Conservation (phyloP, 129 eudicot species). For the Silybum marianum region DNA sequence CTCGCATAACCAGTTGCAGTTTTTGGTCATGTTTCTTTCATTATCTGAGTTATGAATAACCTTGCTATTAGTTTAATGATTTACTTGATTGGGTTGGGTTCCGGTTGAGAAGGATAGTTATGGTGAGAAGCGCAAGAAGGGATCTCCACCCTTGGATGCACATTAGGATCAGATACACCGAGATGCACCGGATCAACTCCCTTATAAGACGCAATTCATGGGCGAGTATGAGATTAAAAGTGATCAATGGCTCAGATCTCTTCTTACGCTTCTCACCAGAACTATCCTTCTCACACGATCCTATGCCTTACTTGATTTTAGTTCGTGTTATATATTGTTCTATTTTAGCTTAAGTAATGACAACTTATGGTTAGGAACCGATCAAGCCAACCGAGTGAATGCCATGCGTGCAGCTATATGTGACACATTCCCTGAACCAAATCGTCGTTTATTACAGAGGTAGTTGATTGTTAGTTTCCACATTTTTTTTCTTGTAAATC, state of each 20-base stretch:
- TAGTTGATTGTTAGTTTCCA: constrained; percentile 22
- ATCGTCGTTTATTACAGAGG: constrained; percentile 93
- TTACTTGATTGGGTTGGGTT: neutral
- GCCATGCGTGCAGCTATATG: constrained; percentile 90
- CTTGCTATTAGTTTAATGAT: neutral
- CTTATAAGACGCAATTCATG: no score
- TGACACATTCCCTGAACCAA: constrained; percentile 98
- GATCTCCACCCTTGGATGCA: no score
- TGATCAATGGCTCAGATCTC: no score
- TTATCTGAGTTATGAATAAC: neutral
- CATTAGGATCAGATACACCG: no score
- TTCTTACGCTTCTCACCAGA: no score
- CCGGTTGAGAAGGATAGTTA: no score
- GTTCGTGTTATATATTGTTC: neutral
- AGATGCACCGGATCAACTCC: no score
- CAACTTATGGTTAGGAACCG: constrained; percentile 56
- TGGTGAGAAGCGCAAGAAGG: no score
- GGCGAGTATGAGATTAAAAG: no score
- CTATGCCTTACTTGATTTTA: neutral
- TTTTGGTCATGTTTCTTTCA: neutral
- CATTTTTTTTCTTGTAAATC: constrained; percentile 4
- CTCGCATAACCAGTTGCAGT: neutral
- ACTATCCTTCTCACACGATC: no score
- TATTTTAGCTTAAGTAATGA: constrained; percentile 7
- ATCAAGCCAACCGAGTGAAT: constrained; percentile 67